Evolutionary conservation across 441 rosid genomes (phyloP), one percentile per base, ranked within the genome.

Genomic region (Bruguiera hainesii): DNA sequence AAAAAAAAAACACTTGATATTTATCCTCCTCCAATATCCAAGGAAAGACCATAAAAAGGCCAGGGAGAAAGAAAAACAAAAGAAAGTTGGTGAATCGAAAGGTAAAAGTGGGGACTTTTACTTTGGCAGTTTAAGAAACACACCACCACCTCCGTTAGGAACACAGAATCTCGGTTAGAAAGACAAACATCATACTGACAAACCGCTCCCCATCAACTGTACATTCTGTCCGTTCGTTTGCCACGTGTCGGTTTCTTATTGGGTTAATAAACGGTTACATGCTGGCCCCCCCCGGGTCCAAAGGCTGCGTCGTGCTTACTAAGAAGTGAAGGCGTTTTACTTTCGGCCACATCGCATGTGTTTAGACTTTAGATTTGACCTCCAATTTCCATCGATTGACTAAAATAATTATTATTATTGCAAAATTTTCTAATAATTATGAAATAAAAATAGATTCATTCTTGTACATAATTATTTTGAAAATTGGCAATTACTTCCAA

Each of bases 11-110:
- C 42, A 9, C 23, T 19, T 55, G 58, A 15, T 60, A 61, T 9
- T 56, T 53, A 42, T 51, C 73, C 52, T 62, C 69, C 65, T 80
- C 88, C 87, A 74, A 80, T 63, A 69, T 76, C 64, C 73, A 63
- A 29, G 87, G 88, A 76, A 62, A 63, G 13, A 35, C 39, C 11
- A 8, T 9, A 35, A 49, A 3, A 30, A 11, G 3, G 42, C 19
- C 0, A 60, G 6, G 28, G 33, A n/a, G 20, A 16, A 48, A 64
- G 55, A 18, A 18, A 19, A 33, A 48, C 53, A 4, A 3, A n/a
- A 29, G 1, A 5, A 25, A 39, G 1, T n/a, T 21, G 31, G 29
- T 13, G 35, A 35, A 18, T 55, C 16, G 11, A 51, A 60, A 61
- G 42, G 70, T 52, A 42, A 61, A 42, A 49, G 18, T 4, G 60